Evolutionary conservation across 257 asterid genomes (phyloP).

Genomic region (Asclepias syriaca): DNA sequence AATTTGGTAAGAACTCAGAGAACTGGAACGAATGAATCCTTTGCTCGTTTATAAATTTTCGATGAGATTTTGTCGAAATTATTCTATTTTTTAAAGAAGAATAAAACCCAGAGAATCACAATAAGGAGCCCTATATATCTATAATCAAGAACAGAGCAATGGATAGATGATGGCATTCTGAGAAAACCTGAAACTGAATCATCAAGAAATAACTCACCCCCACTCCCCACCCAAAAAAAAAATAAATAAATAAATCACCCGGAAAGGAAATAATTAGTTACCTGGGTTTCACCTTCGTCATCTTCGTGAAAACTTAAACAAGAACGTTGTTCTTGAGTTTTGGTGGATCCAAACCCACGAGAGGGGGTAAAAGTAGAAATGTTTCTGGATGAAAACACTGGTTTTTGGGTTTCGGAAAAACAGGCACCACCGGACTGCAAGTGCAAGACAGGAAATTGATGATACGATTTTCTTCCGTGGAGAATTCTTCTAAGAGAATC

Average conservation of each 20-base stretch:
- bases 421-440: constrained; percentile 4
- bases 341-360: constrained; percentile 46
- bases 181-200: no score
- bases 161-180: no score
- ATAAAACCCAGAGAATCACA: no score
- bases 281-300: constrained; percentile 42
- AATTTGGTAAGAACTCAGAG: no score
- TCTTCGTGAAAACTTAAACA: constrained; percentile 31
- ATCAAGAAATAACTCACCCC: no score
- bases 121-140: no score
- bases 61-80: no score
- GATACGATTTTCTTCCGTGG: constrained; percentile 7
- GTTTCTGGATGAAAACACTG: constrained; percentile 11
- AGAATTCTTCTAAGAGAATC: constrained; percentile 7
- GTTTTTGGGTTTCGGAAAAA: background rate
- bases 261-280: background rate
- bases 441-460: background rate
- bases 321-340: constrained; percentile 45
- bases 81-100: no score
- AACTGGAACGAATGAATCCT: no score
- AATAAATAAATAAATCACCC: background rate
- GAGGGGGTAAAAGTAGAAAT: constrained; percentile 16
- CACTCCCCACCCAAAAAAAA: no score
- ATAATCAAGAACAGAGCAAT: no score
- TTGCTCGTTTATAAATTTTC: no score